phyloP scores from a whole-genome alignment of 805 yeast genomes.

The Blastobotrys parvus region DNA sequence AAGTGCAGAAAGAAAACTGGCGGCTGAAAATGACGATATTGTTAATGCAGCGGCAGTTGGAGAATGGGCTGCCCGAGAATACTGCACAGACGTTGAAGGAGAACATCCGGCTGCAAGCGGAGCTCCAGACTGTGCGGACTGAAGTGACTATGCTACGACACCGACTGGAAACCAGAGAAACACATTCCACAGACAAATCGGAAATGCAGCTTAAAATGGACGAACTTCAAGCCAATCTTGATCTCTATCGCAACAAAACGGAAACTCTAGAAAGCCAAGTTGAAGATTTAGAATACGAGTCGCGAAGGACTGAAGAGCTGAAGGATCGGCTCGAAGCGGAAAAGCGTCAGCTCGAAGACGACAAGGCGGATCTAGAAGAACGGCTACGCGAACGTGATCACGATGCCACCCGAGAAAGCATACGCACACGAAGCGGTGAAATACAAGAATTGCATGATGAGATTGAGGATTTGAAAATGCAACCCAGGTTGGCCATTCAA shows the following conservation, averaged over 20 bases:
- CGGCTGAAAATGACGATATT: slow-evolving; percentile 16
- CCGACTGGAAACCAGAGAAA: slow-evolving; percentile 16
- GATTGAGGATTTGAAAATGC: slow-evolving; percentile 5
- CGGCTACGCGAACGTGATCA: slow-evolving; percentile 14
- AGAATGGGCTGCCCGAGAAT: slow-evolving; percentile 14
- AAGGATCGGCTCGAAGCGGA: slow-evolving; percentile 13
- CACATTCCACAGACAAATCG: too few species aligned
- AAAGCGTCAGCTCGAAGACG: slow-evolving; percentile 14
- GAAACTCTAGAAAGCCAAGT: slow-evolving; percentile 16
- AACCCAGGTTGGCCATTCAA: slow-evolving; percentile 3
- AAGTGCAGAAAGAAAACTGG: slow-evolving; percentile 16
- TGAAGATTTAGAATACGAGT: slow-evolving; percentile 19
- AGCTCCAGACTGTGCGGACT: slow-evolving; percentile 2
- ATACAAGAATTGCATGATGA: slow-evolving; percentile 5
- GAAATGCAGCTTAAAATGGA: neutral
- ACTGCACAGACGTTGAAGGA: slow-evolving; percentile 19
- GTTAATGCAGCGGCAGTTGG: slow-evolving; percentile 12
- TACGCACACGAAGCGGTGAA: neutral
- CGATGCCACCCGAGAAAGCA: neutral
- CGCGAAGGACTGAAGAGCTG: slow-evolving; percentile 14
- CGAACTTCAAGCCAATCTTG: neutral
- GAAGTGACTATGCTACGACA: slow-evolving; percentile 12
- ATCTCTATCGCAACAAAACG: neutral
- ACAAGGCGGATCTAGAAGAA: slow-evolving; percentile 19
- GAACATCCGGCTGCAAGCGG: slow-evolving; percentile 23